Evolutionary conservation across 2,329 filamentous ascomycete genomes (phyloP), one percentile per base, ranked within the genome.

Genomic region (Verticillium dahliae): DNA sequence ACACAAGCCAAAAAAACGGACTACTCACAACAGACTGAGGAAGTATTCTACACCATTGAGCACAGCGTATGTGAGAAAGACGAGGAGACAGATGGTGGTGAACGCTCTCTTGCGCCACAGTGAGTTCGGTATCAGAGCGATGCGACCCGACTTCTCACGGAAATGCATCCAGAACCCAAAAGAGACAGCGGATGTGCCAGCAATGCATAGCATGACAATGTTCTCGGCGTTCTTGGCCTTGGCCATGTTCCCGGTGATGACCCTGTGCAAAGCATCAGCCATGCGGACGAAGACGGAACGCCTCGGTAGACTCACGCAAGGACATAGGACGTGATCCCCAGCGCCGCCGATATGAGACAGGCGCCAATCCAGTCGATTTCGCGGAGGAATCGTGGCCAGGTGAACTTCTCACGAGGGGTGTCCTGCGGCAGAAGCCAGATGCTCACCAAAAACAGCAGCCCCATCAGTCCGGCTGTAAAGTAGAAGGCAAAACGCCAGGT

Each of bases 51-150:
- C 76, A n/a, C 73, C 71, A 57, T 80, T 79, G 38, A 78, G 65
- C 4, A 76, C 74, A 0, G 74, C 78, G 67, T 71, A 78, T 0
- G 74, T 71, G 4, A 81, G 68, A 15, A 79, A 69, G 0, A 81
- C 74, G 6, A 73, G 76, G 13, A 82, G 60, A 65, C 84, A 86
- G 22, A 83, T 77, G 7, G 73, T 73, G 0, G 80, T 80, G 66
- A 86, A 86, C 10, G 77, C 70, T 0, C 70, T 69, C 41, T 85
- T 84, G n/a, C 71, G 75, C 84, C 84, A 86, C 0, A 86, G 69
- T 0, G 77, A 78, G 66, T 86, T 86, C 0, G 84, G 83, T 34
- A 87, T 85, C 9, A 62, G 45, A 0, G 61, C 55, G 3, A 56
- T 55, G 4, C 37, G n/a, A n/a, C 39, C 35, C 3, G 6, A 35